A percentile compares a stretch with the other conserved stretches of the same genome.
These are phyloP conservation scores for Usnea hakonensis DNA, from an alignment of 495 filamentous ascomycete species.

Conservation along the genomic window DNA sequence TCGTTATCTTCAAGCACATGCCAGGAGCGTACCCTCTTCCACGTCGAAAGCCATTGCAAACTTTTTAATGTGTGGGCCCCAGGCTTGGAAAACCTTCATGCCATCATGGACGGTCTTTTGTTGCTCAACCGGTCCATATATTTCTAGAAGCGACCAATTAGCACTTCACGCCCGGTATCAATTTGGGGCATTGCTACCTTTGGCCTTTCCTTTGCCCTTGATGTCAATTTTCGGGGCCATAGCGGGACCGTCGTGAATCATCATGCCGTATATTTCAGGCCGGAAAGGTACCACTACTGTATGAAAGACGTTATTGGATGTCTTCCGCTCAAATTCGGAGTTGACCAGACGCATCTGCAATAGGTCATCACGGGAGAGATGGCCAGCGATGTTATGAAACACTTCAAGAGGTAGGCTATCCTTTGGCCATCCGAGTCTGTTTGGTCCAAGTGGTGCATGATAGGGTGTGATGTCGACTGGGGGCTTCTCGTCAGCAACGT, in stretches of 20 bases:
- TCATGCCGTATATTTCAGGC: conserved; percentile 43
- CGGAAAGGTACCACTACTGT: conserved; percentile 48
- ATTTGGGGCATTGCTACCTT: conserved; percentile 15
- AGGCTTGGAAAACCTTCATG: conserved; percentile 42
- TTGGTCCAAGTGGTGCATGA: conserved; percentile 6
- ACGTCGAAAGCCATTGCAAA: conserved; percentile 52
- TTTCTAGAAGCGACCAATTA: conserved; percentile 9
- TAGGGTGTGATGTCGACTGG: not conserved
- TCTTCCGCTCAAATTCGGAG: conserved; percentile 43
- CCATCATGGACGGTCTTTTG: conserved; percentile 27
- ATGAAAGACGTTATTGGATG: conserved; percentile 39
- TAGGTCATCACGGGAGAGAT: conserved; percentile 42
- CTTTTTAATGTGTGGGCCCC: conserved; percentile 40
- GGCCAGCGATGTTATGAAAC: conserved; percentile 36
- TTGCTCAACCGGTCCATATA: not conserved
- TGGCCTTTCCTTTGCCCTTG: conserved; percentile 29
- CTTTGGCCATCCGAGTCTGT: conserved; percentile 32
- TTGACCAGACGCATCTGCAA: conserved; percentile 46
- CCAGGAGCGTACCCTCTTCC: conserved; percentile 27
- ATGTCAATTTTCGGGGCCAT: not conserved
- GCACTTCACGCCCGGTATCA: not conserved
- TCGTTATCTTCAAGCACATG: not conserved
- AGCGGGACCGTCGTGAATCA: conserved; percentile 17
- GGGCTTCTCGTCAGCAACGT: not conserved
- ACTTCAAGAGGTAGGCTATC: conserved; percentile 43